Evolutionary conservation across 768 basidiomycete genomes (phyloP).

Genomic region (Boletus edulis): DNA sequence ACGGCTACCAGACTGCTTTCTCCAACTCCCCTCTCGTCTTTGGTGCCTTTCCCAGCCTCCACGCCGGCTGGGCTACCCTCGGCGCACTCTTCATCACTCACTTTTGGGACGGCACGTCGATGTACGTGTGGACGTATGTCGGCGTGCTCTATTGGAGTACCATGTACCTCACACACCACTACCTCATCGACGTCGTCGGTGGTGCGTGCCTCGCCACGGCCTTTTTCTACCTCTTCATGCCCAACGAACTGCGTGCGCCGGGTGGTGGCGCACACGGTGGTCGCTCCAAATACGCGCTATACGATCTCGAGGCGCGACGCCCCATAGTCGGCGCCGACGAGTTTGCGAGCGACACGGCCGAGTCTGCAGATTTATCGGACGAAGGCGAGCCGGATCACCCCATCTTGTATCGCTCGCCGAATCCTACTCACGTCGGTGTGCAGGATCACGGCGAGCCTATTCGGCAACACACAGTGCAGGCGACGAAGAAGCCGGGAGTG

Average conservation of each 20-base stretch:
- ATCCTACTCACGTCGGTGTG: conserved; percentile 25
- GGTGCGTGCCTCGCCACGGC: conserved; percentile 88
- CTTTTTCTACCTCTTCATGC: conserved; percentile 87
- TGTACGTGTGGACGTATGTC: conserved; percentile 79
- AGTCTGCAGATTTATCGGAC: conserved; percentile 34
- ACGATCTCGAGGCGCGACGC: conserved; percentile 62
- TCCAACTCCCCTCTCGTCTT: conserved; percentile 90
- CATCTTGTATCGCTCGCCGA: conserved; percentile 69
- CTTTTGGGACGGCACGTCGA: conserved; percentile 79
- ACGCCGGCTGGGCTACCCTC: conserved; percentile 87
- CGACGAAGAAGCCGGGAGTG: conserved; percentile 13
- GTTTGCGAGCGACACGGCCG: conserved; percentile 37
- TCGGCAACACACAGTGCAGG: conserved; percentile 4
- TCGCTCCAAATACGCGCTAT: conserved; percentile 67
- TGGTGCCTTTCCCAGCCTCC: conserved; percentile 94
- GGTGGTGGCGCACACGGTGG: conserved; percentile 39
- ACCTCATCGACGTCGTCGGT: conserved; percentile 95
- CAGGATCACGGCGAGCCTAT: background rate
- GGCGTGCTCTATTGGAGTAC: conserved; percentile 94
- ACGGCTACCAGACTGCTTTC: conserved; percentile 78
- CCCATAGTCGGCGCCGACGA: conserved; percentile 30
- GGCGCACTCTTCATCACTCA: conserved; percentile 92
- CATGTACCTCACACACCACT: conserved; percentile 98
- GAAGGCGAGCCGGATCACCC: conserved; percentile 3
- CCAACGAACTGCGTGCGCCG: conserved; percentile 67